Evolutionary conservation across 78 protist genomes (phyloP), one percentile per base, ranked within the genome.

Genomic region (Neovahlkampfia damariscottae): DNA sequence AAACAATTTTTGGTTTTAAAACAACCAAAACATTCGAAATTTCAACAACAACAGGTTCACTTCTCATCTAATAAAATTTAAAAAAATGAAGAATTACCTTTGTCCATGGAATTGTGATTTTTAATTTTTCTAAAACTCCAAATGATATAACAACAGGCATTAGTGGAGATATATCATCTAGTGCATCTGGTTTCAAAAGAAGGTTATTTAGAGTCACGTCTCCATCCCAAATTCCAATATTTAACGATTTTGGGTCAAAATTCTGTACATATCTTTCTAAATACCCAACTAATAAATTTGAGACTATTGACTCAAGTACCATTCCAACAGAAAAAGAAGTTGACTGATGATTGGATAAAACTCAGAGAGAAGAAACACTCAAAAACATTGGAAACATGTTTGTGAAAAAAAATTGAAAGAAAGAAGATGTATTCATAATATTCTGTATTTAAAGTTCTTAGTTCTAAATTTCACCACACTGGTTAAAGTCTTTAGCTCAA

Each of bases 71-170:
- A n/a, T n/a, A n/a, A n/a, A n/a, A n/a, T n/a, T n/a, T n/a, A n/a
- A n/a, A n/a, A n/a, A n/a, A n/a, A n/a, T n/a, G n/a, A n/a, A n/a
- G n/a, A n/a, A n/a, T n/a, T n/a, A n/a, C n/a, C n/a, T 5, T 3
- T n/a, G 76, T 72, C 76, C 76, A 72, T 5, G 76, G 76, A 36
- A 72, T 72, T n/a, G 3, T 35, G 34, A 72, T 36, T 41, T 31
- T 7, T 19, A 72, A 41, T 36, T 34, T 5, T 5, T 41, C 32
- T 34, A 72, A 35, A 5, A 19, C 3, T 3, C 76, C 76, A 19
- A 38, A n/a, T 5, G 6, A 3, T 41, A 72, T 36, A 35, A n/a
- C 30, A 3, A 72, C 76, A 35, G 76, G 76, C 30, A 72, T 32
- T n/a, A n/a, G 34, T 50, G 62, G 62, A 19, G 6, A n/a, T 3